A percentile compares a stretch with the other conserved stretches of the same genome.
Evolutionary conservation across 352 stramenopile genomes (phyloP).

Genomic region (Globisporangium iwayamae): DNA sequence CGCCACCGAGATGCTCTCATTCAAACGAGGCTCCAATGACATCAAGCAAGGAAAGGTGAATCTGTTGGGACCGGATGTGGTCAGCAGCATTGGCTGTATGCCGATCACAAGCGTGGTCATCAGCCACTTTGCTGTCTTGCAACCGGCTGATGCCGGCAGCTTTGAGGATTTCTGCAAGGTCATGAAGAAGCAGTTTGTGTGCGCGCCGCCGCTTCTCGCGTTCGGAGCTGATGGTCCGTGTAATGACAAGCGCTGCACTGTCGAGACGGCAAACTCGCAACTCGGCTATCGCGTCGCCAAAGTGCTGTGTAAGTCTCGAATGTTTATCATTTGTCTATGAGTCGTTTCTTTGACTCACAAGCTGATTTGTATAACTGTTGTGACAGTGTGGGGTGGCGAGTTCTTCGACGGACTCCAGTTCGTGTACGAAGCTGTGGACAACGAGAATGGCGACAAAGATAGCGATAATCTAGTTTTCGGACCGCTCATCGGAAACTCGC

Average conservation of each 20-base stretch:
- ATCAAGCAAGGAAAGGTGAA: conserved; percentile 1
- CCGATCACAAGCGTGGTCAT: conserved; percentile 19
- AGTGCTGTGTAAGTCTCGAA: conserved; percentile 44
- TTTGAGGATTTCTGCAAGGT: conserved; percentile 26
- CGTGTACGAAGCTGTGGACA: conserved; percentile 39
- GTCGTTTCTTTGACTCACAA: conserved; percentile 9
- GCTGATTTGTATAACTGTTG: neutral
- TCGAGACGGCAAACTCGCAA: conserved; percentile 30
- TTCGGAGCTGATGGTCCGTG: conserved; percentile 30
- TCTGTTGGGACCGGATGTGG: conserved; percentile 20
- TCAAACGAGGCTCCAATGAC: neutral
- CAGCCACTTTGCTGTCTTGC: conserved; percentile 46
- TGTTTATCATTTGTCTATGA: neutral
- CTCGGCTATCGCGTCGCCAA: conserved; percentile 47
- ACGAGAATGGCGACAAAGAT: conserved; percentile 10
- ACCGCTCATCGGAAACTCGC: conserved; percentile 48
- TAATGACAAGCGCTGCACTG: conserved; percentile 25
- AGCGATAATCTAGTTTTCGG: conserved; percentile 23
- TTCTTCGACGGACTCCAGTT: conserved; percentile 74
- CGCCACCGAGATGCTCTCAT: neutral
- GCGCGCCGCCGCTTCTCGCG: conserved; percentile 35
- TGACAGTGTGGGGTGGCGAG: conserved; percentile 66
- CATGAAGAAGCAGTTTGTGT: conserved; percentile 49
- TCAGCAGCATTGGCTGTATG: neutral
- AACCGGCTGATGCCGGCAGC: conserved; percentile 11